Base-by-base conservation (phyloP, 306 rosid species). In the barrel medic (Medicago truncatula) region DNA sequence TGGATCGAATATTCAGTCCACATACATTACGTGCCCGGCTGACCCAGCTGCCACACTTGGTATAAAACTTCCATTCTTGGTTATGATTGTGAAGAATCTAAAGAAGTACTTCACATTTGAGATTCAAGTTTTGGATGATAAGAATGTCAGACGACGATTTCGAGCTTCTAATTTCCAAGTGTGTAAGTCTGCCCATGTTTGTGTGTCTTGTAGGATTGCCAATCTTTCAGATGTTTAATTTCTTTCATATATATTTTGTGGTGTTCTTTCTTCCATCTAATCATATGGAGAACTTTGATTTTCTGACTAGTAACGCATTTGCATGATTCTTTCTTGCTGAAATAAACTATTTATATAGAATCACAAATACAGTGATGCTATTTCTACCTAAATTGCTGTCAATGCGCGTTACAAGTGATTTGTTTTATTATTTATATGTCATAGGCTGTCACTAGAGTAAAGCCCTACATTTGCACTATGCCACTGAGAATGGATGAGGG, bases 121-220 rank as follows among this genome's bases (percentile, higher is more conserved):
- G 91, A 88, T 95, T 81, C 99, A 95, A 88, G 82, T 93, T 73
- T 82, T 93, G 80, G 98, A 93, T 39, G 98, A 93, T 77, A 91
- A 93, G 90, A 93, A 92, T 85, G 99, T 95, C 80, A 80, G 93
- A 64, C 89, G 97, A 53, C 88, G 99, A 39, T 95, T 95, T 78
- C 93, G 93, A 74, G 96, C 97, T 83, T 95, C 99, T 66, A 95
- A 92, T 87, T 92, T 92, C 79, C 99, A 95, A 95, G 97, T 92
- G 91, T 92, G 97, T 95, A 92, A 95, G 99, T 92, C 80, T 83
- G 85, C 81, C 93, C 90, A 17, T 85, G 89, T 63, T 89, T 87
- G 31, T 78, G 8, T 21, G 61, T 75, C 65, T 76, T 56, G 31
- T 70, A 68, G 74, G 25, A 62, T 78, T 63, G 67, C 54, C 43